Evolutionary conservation across 192 early-diverging fungal species (phyloP), one percentile per base, ranked within the genome.

Genomic region (Endogone sp.): DNA sequence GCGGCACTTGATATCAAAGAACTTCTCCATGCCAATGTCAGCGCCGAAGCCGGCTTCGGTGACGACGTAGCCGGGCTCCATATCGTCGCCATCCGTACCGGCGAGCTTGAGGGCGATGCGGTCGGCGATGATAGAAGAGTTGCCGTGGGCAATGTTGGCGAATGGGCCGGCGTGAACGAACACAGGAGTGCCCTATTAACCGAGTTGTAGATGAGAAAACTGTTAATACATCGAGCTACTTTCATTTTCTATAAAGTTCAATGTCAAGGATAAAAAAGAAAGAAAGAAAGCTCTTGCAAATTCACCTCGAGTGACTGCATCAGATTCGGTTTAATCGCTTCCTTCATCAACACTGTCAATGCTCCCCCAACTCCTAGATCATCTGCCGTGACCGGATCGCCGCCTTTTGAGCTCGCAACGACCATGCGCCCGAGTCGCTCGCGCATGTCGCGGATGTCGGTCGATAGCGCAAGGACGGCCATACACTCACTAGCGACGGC

Each of bases 1-100:
- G 57, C 97, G 89, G 77, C 97, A 99, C 78, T 99, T 99, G 83
- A 99, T 98, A 82, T 99, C 92, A 82, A 98, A 95, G 82, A 94
- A 94, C 80, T 99, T 99, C 71, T 99, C 97, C 92, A 98, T 96
- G 37, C 97, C 97, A 79, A 99, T 99, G 81, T 99, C 97, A 10
- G 97, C 97, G 25, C 97, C 97, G 73, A 99, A 99, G 20, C 97
- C 97, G n/a, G 96, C 95, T 80, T 99, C 97, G 30, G 97, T 99
- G 32, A 98, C 88, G 29, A 97, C 95, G 67, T 92, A 98, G 9
- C 97, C 97, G 44, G 79, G 78, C 30, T 86, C 78, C 56, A 79
- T 74, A 0, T 81, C 78, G 24, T 80, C 80, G 4, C 82, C 73
- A 23, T 90, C 85, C 20, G 88, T 86, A 49, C 95, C 94, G 13